Evolutionary conservation across 176 grass and related monocot species (phyloP), one percentile per base, ranked within the genome.

Genomic region (Cocos nucifera): DNA sequence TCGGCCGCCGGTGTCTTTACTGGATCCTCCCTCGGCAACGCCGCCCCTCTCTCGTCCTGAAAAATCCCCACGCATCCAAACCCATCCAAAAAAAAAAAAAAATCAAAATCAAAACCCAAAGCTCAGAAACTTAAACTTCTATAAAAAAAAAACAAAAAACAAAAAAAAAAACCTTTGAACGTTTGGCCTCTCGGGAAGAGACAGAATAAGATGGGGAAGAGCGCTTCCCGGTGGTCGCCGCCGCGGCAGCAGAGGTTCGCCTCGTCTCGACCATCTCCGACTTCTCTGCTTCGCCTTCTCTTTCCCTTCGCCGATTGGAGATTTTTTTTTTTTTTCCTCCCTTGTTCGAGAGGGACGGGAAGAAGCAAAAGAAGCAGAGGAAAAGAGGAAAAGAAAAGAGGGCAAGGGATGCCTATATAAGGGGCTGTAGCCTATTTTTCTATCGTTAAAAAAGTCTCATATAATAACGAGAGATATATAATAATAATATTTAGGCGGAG

Each of bases 191-290:
- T 10, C 89, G 80, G 54, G 51, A 50, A 2, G 77, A 49, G 0
- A 79, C 17, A 14, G 84, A 70, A 51, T 69, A 1, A 28, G 2
- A 5, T 4, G 71, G 22, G 73, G 39, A 0, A 66, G 26, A 6
- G 35, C 9, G 35, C 9, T 44, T 44, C 35, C 9, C 2, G 2
- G 10, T 44, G 5, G 9, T 9, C 35, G 35, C 35, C 15, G 57
- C 62, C 17, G 53, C 21, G 19, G 53, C 21, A 1, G 73, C 83
- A 26, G 83, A 52, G 71, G 78, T 81, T 49, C 89, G 65, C 66
- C 89, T 51, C 15, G 89, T 93, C 3, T 93, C 89, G 16, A 93
- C 89, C 88, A 92, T 92, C 70, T 78, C 71, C 28, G 28, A 6
- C 28, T 30, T 30, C 28, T 30, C 28, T 30, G 4, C 65, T 3